A percentile compares a stretch with the other conserved stretches of the same genome.
phyloP scores from a whole-genome alignment of 495 filamentous ascomycete genomes.

The Gamarada debralockiae region DNA sequence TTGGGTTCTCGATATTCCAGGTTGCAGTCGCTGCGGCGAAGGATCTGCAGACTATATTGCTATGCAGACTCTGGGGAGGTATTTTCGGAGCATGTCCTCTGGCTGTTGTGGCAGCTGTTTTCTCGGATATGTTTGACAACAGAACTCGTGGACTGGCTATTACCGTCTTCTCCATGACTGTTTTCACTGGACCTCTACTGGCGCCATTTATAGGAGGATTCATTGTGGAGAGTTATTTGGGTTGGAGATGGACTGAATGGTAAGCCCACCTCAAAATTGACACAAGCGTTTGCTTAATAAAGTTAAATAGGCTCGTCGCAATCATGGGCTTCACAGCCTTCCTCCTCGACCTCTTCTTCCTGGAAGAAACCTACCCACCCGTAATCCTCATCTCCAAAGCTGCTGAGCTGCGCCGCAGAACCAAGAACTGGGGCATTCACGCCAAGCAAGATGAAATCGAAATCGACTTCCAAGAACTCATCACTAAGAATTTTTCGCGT shows the following conservation, averaged over 20 bases:
- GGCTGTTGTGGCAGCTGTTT: conserved; percentile 81
- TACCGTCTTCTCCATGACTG: conserved; percentile 78
- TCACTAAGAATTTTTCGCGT: conserved; percentile 80
- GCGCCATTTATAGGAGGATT: conserved; percentile 86
- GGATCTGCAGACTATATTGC: conserved; percentile 77
- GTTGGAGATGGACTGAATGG: conserved; percentile 86
- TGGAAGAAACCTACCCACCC: conserved; percentile 82
- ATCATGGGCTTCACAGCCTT: conserved; percentile 80
- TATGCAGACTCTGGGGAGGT: conserved; percentile 82
- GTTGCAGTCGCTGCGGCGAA: conserved; percentile 69
- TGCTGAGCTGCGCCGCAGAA: conserved; percentile 70
- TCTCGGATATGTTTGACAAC: conserved; percentile 86
- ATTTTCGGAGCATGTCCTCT: conserved; percentile 73
- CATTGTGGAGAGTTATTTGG: conserved; percentile 61
- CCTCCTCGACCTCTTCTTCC: conserved; percentile 63
- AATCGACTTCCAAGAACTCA: conserved; percentile 71
- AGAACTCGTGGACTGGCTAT: conserved; percentile 74
- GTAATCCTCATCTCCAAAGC: conserved; percentile 76
- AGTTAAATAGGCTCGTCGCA: conserved; percentile 36
- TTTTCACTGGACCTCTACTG: conserved; percentile 77
- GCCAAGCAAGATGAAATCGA: conserved; percentile 93
- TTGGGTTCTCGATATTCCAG: conserved; percentile 76
- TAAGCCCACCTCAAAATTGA: conserved; percentile 30
- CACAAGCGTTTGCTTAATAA: background rate
- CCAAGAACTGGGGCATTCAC: conserved; percentile 91